Conservation (phyloP, 345 rosid species). For the Linum lewisii region DNA sequence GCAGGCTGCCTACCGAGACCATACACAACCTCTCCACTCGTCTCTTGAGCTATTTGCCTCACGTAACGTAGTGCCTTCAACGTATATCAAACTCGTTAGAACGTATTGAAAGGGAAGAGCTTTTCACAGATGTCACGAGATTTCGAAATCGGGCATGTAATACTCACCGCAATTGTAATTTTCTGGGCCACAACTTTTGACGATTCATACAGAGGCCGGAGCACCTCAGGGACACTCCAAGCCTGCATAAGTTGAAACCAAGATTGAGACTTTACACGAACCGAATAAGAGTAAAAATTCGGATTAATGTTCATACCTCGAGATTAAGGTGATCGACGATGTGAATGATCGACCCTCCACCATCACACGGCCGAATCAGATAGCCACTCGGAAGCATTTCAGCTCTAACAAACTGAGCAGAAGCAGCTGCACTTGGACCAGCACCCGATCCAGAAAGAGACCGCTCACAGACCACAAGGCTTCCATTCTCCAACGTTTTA, state of each 20-base stretch:
- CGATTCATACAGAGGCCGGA: conserved; percentile 91
- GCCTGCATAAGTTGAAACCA: conserved; percentile 37
- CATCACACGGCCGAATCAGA: conserved; percentile 91
- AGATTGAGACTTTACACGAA: too few relatives aligned
- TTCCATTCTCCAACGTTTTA: conserved; percentile 85
- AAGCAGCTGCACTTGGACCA: conserved; percentile 66
- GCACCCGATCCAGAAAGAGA: conserved; percentile 96
- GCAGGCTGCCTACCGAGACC: conserved; percentile 95
- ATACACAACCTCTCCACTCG: conserved; percentile 92
- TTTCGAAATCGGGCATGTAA: neutral
- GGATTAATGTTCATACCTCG: conserved; percentile 39
- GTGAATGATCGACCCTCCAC: conserved; percentile 97
- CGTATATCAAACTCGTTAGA: conserved; percentile 17
- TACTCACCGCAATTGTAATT: conserved; percentile 84
- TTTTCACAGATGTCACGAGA: neutral
- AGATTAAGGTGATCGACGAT: conserved; percentile 95
- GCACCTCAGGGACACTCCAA: conserved; percentile 98
- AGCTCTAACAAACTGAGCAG: conserved; percentile 91
- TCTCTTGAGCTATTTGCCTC: conserved; percentile 90
- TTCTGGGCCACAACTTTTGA: conserved; percentile 89
- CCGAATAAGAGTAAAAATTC: neutral
- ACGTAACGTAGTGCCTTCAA: conserved; percentile 69
- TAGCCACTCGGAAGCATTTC: conserved; percentile 97
- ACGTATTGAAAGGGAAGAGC: neutral
- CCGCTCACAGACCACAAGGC: conserved; percentile 99